phyloP scores from a whole-genome alignment of 176 grass and related monocot genomes.

The Pharus latifolius region DNA sequence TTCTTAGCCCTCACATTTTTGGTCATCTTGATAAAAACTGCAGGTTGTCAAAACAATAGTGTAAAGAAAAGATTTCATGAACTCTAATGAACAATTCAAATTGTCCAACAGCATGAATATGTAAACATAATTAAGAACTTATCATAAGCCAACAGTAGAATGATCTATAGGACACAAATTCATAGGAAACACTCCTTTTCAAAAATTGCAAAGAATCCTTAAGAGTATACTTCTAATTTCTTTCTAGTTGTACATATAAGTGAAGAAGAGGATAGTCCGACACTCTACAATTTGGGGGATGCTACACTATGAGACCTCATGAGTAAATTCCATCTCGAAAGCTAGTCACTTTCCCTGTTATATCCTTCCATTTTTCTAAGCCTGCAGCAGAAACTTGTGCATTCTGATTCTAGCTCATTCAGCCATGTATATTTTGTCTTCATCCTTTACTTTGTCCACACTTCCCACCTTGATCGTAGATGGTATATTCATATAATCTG shows the following conservation, averaged over 20 bases:
- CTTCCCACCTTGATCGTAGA: no score
- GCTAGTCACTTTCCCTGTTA: background rate
- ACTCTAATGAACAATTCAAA: background rate
- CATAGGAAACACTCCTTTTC: no score
- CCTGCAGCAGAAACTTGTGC: background rate
- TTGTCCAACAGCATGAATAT: background rate
- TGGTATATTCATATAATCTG: no score
- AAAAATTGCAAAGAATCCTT: no score
- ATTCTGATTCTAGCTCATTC: background rate
- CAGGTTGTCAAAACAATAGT: background rate
- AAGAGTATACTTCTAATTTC: no score
- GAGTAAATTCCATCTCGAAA: background rate
- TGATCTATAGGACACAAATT: no score
- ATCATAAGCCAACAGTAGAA: background rate
- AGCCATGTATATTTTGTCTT: background rate
- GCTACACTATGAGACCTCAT: background rate
- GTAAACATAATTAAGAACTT: background rate
- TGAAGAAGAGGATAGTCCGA: background rate
- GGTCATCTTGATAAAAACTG: constrained; percentile 38
- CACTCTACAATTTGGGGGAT: background rate
- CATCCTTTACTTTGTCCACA: background rate
- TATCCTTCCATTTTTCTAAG: background rate
- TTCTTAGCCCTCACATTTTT: constrained; percentile 21
- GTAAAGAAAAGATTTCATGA: background rate
- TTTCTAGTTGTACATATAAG: no score